Evolutionary conservation across 2,329 filamentous ascomycete species (phyloP), one percentile per base, ranked within the genome.

Genomic region (Pyrenochaeta sp.): DNA sequence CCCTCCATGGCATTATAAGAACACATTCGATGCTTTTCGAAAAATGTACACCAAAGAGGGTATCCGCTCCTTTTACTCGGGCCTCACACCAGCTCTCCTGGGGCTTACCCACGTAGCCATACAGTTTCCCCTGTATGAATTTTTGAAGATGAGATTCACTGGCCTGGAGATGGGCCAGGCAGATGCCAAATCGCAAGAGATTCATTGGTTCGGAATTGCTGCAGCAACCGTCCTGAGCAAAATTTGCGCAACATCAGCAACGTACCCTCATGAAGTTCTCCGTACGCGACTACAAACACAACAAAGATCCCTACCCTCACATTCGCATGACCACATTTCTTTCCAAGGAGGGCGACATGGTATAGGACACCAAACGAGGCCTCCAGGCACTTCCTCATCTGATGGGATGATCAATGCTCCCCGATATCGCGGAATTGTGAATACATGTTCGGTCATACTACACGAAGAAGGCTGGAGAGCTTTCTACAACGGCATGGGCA

Each of bases 41-140:
- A 96, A 96, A 72, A 99, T 99, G 93, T 99, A 96, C 69, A 83
- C 80, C 19, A 88, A 85, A 1, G 94, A 99, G 76, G 94, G 94
- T 34, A 72, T 99, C 26, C 76, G 83, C 4, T 93, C 93, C 0
- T 99, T 99, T 68, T 99, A 99, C 72, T 96, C 94, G 0, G 94
- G 94, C 8, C 83, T 99, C 22, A 90, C 91, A 1, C 94, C 94
- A 0, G 94, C 94, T 1, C 81, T 99, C 6, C 82, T 99, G 4
- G 94, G 94, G 6, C 80, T 99, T 38, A 90, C 91, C 0, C 94
- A 99, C 67, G 94, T 99, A 26, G 94, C 94, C 14, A 94, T 99
- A 14, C 94, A 99, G 68, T 97, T 99, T 59, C 94, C 94, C 0
- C 84, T 94, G 1, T 99, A 99, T 65, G 94, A 99, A 71, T 96